phyloP scores from a whole-genome alignment of 768 basidiomycete species.

The Boletus edulis region DNA sequence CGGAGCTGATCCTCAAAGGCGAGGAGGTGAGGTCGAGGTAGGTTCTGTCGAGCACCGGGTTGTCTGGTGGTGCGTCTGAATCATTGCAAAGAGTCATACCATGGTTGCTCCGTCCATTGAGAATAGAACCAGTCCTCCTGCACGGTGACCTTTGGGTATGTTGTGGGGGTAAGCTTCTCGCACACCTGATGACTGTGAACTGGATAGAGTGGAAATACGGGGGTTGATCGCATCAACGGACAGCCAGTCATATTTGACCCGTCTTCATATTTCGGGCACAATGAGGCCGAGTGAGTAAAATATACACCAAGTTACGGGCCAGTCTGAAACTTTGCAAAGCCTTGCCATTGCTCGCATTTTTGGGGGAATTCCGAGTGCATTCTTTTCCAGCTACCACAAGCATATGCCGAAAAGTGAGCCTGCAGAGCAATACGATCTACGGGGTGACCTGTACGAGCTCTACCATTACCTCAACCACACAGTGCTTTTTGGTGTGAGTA shows the following conservation, averaged over 20 bases:
- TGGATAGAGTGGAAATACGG: conserved; percentile 68
- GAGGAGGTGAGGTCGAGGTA: conserved; percentile 49
- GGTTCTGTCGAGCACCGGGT: conserved; percentile 13
- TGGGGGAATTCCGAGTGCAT: conserved; percentile 64
- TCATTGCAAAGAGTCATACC: conserved; percentile 62
- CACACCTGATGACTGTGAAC: conserved; percentile 1
- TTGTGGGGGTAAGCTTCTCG: background rate
- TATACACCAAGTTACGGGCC: background rate
- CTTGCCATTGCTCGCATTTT: conserved; percentile 79
- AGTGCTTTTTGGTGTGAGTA: conserved; percentile 69
- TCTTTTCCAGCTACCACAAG: conserved; percentile 65
- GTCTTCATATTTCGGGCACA: conserved; percentile 76
- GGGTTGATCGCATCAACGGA: conserved; percentile 50
- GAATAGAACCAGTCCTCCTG: conserved; percentile 63
- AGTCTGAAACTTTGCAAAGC: conserved; percentile 35
- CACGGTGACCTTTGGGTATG: conserved; percentile 83
- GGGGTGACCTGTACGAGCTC: conserved; percentile 70
- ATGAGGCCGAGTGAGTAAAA: conserved; percentile 70
- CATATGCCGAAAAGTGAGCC: conserved; percentile 64
- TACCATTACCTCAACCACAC: conserved; percentile 86
- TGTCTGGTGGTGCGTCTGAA: background rate
- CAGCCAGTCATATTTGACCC: conserved; percentile 76
- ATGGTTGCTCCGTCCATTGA: conserved; percentile 55
- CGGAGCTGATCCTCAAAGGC: conserved; percentile 49
- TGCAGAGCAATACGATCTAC: conserved; percentile 57